Evolutionary conservation across 2,329 filamentous ascomycete genomes (phyloP).

Genomic region (Colletotrichum acutatum): DNA sequence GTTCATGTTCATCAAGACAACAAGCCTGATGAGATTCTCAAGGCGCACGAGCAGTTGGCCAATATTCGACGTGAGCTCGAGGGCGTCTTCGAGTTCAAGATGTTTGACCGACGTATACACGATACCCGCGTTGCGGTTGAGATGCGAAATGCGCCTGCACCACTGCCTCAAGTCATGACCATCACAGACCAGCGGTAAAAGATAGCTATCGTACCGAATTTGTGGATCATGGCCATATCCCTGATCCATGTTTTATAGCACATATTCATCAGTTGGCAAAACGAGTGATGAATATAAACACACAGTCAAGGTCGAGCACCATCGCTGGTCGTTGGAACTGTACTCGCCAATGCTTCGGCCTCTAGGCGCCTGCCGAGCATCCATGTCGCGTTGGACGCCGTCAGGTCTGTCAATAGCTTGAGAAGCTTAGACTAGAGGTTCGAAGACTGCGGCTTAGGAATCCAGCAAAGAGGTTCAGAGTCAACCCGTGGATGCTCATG

Average conservation of each 20-base stretch:
- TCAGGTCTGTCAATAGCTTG: background rate
- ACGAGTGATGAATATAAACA: background rate
- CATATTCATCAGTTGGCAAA: background rate
- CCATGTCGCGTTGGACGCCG: background rate
- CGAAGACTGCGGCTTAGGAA: background rate
- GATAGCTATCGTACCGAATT: background rate
- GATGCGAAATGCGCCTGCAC: constrained; percentile 50
- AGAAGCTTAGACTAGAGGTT: background rate
- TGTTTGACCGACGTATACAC: constrained; percentile 62
- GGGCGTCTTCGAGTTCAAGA: constrained; percentile 63
- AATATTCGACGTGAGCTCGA: constrained; percentile 58
- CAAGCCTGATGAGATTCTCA: constrained; percentile 66
- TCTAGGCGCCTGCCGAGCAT: background rate
- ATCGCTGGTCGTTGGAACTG: background rate
- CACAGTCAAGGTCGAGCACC: background rate
- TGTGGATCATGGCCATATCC: background rate
- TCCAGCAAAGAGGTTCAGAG: background rate
- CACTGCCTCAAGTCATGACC: constrained; percentile 40
- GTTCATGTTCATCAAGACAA: constrained; percentile 66
- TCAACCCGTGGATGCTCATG: background rate
- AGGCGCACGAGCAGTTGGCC: constrained; percentile 63
- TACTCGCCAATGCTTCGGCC: background rate
- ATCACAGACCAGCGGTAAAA: constrained; percentile 32
- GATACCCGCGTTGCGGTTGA: constrained; percentile 60
- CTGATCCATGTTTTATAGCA: background rate